phyloP scores from a whole-genome alignment of 1,284 basidiomycete species.

The Ganoderma leucocontextum region DNA sequence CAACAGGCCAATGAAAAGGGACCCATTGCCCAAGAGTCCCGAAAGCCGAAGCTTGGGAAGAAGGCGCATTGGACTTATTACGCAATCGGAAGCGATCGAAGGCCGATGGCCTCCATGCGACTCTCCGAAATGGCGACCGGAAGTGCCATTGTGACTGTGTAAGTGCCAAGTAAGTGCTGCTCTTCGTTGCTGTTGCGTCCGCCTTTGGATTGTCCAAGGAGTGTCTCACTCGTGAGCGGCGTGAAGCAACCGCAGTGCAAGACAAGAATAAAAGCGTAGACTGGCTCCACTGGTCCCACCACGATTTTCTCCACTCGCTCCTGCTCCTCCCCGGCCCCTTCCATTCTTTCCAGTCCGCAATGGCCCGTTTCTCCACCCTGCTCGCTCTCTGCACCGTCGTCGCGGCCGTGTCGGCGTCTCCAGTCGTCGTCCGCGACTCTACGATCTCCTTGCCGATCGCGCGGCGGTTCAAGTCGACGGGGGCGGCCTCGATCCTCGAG shows the following conservation, averaged over 20 bases:
- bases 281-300: background rate
- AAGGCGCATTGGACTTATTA: background rate
- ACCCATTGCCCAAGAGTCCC: background rate
- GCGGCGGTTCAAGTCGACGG: slow-evolving; percentile 36
- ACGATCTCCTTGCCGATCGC: slow-evolving; percentile 34
- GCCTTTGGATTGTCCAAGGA: background rate
- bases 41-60: background rate
- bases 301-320: background rate
- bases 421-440: background rate
- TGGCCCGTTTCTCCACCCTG: background rate
- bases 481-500: slow-evolving; percentile 30
- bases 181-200: too few species aligned
- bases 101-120: background rate
- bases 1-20: background rate
- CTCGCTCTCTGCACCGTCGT: background rate
- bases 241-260: background rate
- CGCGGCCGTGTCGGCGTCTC: background rate
- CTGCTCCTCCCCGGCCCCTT: background rate
- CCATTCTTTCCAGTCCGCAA: background rate
- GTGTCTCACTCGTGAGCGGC: background rate
- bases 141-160: background rate
- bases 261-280: background rate
- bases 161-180: too few species aligned
- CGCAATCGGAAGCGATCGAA: background rate
- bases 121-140: background rate